Conservation (phyloP, 2,329 filamentous ascomycete species). For the Rutstroemia sydowiana region DNA sequence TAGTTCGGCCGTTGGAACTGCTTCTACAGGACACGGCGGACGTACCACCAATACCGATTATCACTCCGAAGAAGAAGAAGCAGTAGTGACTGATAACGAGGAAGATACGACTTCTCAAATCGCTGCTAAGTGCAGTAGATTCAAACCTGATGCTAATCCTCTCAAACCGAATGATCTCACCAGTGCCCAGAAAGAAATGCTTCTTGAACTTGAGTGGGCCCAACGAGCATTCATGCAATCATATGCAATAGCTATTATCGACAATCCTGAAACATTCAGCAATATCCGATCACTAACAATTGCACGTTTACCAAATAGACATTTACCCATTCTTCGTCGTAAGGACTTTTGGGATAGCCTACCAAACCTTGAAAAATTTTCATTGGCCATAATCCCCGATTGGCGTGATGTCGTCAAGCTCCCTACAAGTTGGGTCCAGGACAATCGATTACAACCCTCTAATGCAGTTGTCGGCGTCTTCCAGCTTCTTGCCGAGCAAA, state of each 20-base stretch:
- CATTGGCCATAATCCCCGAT: slow-evolving; percentile 55
- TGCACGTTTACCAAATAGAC: slow-evolving; percentile 55
- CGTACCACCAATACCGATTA: no score
- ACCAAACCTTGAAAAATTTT: slow-evolving; percentile 45
- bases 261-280: slow-evolving; percentile 47
- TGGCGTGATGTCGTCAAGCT: slow-evolving; percentile 54
- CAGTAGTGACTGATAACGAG: not conserved
- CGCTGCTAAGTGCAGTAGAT: not conserved
- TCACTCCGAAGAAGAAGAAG: slow-evolving; percentile 10
- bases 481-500: slow-evolving; percentile 42
- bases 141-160: slow-evolving; percentile 13
- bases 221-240: slow-evolving; percentile 62
- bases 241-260: slow-evolving; percentile 56
- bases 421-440: slow-evolving; percentile 43
- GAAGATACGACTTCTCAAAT: not conserved
- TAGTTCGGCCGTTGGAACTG: no score
- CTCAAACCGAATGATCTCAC: slow-evolving; percentile 47
- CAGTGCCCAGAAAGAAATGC: slow-evolving; percentile 58
- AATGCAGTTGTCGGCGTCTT: slow-evolving; percentile 45
- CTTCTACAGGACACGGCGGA: no score
- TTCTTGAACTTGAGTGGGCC: slow-evolving; percentile 62
- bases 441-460: slow-evolving; percentile 42
- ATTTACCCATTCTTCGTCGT: slow-evolving; percentile 48
- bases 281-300: slow-evolving; percentile 53
- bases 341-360: slow-evolving; percentile 56